Evolutionary conservation across 1,284 basidiomycete genomes (phyloP).

Genomic region (Pyrrhoderma lamaoense): DNA sequence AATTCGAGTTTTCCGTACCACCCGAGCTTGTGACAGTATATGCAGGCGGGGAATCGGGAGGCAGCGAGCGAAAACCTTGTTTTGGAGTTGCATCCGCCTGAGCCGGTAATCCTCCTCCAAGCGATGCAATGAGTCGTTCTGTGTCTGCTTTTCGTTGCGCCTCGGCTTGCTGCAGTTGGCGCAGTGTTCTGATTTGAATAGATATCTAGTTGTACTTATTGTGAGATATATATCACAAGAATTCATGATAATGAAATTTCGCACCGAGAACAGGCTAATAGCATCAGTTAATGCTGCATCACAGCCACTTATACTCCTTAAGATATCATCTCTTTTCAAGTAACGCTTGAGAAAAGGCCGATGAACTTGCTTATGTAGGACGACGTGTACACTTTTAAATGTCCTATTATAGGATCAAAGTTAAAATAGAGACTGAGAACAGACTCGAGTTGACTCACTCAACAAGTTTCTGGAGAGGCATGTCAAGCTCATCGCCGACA

Average conservation of each 20-base stretch:
- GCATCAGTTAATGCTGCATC: constrained; percentile 48
- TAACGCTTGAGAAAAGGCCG: constrained; percentile 75
- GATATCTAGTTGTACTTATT: constrained; percentile 27
- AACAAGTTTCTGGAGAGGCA: constrained; percentile 38
- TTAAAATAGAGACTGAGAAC: background rate
- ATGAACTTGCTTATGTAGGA: constrained; percentile 53
- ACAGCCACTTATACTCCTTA: constrained; percentile 46
- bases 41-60: constrained; percentile 26
- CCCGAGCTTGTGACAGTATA: constrained; percentile 10
- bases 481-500: constrained; percentile 30
- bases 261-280: constrained; percentile 47
- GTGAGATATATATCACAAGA: constrained; percentile 6
- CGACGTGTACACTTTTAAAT: constrained; percentile 39
- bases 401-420: constrained; percentile 26
- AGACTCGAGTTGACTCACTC: constrained; percentile 36
- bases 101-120: no score
- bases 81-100: constrained; percentile 21
- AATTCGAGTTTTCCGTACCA: constrained; percentile 4
- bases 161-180: constrained; percentile 38
- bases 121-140: constrained; percentile 20
- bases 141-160: constrained; percentile 20
- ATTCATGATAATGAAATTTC: constrained; percentile 21
- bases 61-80: constrained; percentile 10
- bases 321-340: constrained; percentile 66
- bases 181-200: constrained; percentile 56